phyloP scores from a whole-genome alignment of 2,329 filamentous ascomycete genomes.

The Colletotrichum liaoningense region DNA sequence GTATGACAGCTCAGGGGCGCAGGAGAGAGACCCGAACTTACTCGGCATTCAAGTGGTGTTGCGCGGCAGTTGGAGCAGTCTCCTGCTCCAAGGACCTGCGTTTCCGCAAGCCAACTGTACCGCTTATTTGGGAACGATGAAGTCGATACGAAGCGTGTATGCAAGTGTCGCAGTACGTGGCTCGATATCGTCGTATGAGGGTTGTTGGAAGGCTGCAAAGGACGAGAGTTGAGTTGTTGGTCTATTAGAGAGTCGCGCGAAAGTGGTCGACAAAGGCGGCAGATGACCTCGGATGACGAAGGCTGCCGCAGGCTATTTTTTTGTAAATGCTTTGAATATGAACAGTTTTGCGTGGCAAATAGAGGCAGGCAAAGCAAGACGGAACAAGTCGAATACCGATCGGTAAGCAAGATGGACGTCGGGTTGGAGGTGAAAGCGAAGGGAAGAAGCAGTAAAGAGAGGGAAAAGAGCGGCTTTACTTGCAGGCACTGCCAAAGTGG shows the following conservation, averaged over 20 bases:
- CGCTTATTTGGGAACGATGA: not conserved
- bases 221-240: conserved; percentile 1
- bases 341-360: conserved; percentile 14
- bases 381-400: not conserved
- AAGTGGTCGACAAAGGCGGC: conserved; percentile 19
- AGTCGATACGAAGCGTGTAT: not conserved
- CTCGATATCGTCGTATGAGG: conserved; percentile 10
- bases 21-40: conserved; percentile 24
- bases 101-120: conserved; percentile 35
- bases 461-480: conserved; percentile 31
- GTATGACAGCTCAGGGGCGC: not conserved
- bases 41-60: conserved; percentile 38
- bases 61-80: conserved; percentile 38
- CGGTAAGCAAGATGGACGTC: conserved; percentile 7
- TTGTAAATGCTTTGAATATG: conserved; percentile 9
- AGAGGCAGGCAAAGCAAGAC: not conserved
- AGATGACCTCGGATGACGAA: conserved; percentile 21
- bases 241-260: conserved; percentile 18
- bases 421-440: conserved; percentile 32
- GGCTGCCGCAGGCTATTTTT: conserved; percentile 17
- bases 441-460: conserved; percentile 25
- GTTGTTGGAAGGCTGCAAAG: not conserved
- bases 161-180: not conserved
- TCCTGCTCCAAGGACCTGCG: conserved; percentile 34
- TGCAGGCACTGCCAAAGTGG: conserved; percentile 32